Evolutionary conservation across 306 rosid species (phyloP).

Genomic region (Amphicarpaea edgeworthii): DNA sequence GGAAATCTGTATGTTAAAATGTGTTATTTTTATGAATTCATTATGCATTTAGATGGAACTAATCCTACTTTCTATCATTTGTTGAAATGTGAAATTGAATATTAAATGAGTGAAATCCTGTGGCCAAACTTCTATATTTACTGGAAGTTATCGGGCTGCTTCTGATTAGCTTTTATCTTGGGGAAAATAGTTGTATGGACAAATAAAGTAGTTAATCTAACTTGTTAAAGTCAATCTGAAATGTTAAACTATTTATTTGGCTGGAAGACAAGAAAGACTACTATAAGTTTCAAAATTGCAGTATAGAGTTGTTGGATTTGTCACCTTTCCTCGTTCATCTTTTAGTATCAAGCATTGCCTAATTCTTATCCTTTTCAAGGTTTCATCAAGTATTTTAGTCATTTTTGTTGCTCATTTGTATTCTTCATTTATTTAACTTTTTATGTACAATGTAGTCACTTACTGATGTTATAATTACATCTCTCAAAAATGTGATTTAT

Average conservation of each 20-base stretch:
- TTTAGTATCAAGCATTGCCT: slow-evolving; percentile 20
- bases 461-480: slow-evolving; percentile 33
- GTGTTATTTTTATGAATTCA: slow-evolving; percentile 10
- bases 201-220: slow-evolving; percentile 28
- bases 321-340: slow-evolving; percentile 36
- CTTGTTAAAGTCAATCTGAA: slow-evolving; percentile 16
- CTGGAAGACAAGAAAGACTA: slow-evolving; percentile 31
- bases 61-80: slow-evolving; percentile 22
- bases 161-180: slow-evolving; percentile 1
- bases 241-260: slow-evolving; percentile 23
- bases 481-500: slow-evolving; percentile 40
- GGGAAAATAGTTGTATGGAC: slow-evolving; percentile 23
- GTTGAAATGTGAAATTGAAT: slow-evolving; percentile 38
- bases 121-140: slow-evolving; percentile 29
- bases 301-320: slow-evolving; percentile 15
- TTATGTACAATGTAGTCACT: neutral
- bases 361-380: slow-evolving; percentile 30
- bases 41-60: slow-evolving; percentile 30
- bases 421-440: slow-evolving; percentile 18
- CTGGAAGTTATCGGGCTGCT: slow-evolving; percentile 24
- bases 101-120: slow-evolving; percentile 15
- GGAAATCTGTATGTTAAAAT: slow-evolving; percentile 7
- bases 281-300: neutral
- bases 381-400: slow-evolving; percentile 32
- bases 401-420: slow-evolving; percentile 4